These are phyloP conservation scores for Alternaria hordeiaustralica DNA, from an alignment of 2,329 filamentous ascomycete species.

Conservation along the genomic window DNA sequence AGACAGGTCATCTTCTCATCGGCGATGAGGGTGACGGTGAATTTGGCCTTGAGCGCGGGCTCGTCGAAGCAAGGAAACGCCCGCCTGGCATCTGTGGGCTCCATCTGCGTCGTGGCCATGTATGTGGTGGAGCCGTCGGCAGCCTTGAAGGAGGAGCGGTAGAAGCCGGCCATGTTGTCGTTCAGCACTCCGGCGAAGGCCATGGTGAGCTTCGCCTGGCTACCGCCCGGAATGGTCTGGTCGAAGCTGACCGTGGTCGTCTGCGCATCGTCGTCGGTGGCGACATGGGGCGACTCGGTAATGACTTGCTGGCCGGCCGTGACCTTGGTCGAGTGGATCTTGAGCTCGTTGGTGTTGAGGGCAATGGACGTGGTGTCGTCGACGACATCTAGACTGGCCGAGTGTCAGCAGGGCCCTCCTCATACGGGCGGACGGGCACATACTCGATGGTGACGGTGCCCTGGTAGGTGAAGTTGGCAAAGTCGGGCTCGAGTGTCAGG, in stretches of 20 bases:
- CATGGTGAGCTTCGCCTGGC: constrained; percentile 78
- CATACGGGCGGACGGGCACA: constrained; percentile 23
- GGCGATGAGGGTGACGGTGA: constrained; percentile 87
- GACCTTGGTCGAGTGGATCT: constrained; percentile 77
- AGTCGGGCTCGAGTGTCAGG: constrained; percentile 88
- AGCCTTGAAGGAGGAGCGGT: constrained; percentile 90
- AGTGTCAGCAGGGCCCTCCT: constrained; percentile 25
- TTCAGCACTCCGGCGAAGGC: constrained; percentile 82
- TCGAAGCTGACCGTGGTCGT: constrained; percentile 82
- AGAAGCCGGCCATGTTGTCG: constrained; percentile 97
- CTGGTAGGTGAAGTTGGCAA: constrained; percentile 85
- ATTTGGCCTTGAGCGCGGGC: constrained; percentile 89
- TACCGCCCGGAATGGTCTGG: constrained; percentile 73
- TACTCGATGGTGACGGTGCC: constrained; percentile 84
- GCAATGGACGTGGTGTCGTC: constrained; percentile 86
- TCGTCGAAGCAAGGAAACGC: constrained; percentile 98
- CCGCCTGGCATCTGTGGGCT: constrained; percentile 89
- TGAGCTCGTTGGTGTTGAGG: constrained; percentile 85
- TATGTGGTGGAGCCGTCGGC: constrained; percentile 79
- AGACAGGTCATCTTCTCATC: constrained; percentile 90
- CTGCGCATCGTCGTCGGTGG: constrained; percentile 80
- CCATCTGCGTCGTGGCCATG: constrained; percentile 93
- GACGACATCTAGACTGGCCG: constrained; percentile 72
- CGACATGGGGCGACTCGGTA: constrained; percentile 69
- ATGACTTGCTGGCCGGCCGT: constrained; percentile 63